Percentiles rank a stretch among this genome's conserved stretches.
These are phyloP conservation scores for Tetrahymena borealis DNA, from an alignment of 73 alveolate species.

Conservation along the genomic window DNA sequence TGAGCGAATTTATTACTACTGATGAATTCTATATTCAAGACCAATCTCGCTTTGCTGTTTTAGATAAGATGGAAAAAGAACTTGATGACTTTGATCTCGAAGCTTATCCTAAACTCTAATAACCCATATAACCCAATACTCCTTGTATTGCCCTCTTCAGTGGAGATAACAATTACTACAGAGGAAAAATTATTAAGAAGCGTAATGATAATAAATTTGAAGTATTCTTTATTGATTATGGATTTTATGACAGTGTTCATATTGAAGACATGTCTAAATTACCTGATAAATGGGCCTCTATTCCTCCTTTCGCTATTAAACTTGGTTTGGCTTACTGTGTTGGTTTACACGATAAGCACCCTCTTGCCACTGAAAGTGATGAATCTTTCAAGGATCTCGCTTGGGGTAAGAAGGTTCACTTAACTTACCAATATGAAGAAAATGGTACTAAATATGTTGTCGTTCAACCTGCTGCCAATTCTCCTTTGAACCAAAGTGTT, in stretches of 20 bases:
- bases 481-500: slow-evolving; percentile 19
- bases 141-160: slow-evolving; percentile 88
- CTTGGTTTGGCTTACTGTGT: slow-evolving; percentile 76
- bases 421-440: slow-evolving; percentile 44
- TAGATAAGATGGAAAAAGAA: background rate
- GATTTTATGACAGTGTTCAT: slow-evolving; percentile 69
- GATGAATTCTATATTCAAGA: background rate
- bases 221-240: slow-evolving; percentile 87
- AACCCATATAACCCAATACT: background rate
- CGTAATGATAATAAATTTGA: slow-evolving; percentile 61
- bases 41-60: background rate
- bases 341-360: slow-evolving; percentile 50
- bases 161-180: slow-evolving; percentile 81
- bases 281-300: slow-evolving; percentile 63
- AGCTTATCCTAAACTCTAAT: background rate
- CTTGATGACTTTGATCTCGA: background rate
- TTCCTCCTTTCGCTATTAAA: slow-evolving; percentile 68
- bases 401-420: slow-evolving; percentile 36
- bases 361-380: slow-evolving; percentile 49
- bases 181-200: slow-evolving; percentile 76
- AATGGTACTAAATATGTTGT: slow-evolving; percentile 47
- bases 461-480: slow-evolving; percentile 35
- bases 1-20: background rate
- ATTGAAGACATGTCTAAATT: slow-evolving; percentile 73
- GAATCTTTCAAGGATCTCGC: slow-evolving; percentile 35